Evolutionary conservation across 2,329 filamentous ascomycete genomes (phyloP).

Genomic region (Venturia effusa): DNA sequence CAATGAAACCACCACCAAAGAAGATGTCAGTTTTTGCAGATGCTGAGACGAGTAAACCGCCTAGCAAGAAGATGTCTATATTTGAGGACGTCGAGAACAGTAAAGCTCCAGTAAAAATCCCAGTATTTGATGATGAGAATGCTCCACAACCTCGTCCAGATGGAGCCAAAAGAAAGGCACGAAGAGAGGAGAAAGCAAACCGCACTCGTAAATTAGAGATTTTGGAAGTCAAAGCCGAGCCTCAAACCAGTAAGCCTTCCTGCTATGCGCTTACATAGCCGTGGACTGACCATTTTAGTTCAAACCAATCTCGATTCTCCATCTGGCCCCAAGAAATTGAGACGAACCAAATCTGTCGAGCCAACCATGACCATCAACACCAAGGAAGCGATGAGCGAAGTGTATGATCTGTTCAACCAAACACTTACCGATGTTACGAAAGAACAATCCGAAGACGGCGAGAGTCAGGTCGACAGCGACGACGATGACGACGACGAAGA

Average conservation of each 20-base stretch:
- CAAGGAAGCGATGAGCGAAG: slow-evolving; percentile 88
- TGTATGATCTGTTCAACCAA: slow-evolving; percentile 94
- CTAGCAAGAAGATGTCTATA: not conserved
- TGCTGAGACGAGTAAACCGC: not conserved
- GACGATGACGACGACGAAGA: slow-evolving; percentile 54
- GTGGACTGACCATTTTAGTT: slow-evolving; percentile 44
- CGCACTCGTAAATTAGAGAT: slow-evolving; percentile 54
- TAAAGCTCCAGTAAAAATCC: slow-evolving; percentile 3
- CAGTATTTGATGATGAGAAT: slow-evolving; percentile 9
- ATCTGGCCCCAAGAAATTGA: slow-evolving; percentile 63
- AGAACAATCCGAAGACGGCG: slow-evolving; percentile 52
- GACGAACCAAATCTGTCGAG: slow-evolving; percentile 65
- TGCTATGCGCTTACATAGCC: not conserved
- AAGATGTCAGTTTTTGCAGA: not conserved
- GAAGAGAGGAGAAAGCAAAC: slow-evolving; percentile 38
- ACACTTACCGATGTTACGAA: slow-evolving; percentile 49
- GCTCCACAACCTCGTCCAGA: slow-evolving; percentile 38
- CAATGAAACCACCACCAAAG: not conserved
- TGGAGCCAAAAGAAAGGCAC: slow-evolving; percentile 35
- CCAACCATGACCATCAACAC: slow-evolving; percentile 99
- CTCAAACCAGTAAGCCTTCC: slow-evolving; percentile 72
- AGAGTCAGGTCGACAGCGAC: slow-evolving; percentile 45
- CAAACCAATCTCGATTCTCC: slow-evolving; percentile 90
- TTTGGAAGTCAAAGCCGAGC: slow-evolving; percentile 73
- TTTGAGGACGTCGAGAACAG: slow-evolving; percentile 2